Percentiles rank a stretch among this genome's conserved stretches.
Conservation (phyloP, 2,329 filamentous ascomycete genomes). For the Teratosphaeria epicoccoides region DNA sequence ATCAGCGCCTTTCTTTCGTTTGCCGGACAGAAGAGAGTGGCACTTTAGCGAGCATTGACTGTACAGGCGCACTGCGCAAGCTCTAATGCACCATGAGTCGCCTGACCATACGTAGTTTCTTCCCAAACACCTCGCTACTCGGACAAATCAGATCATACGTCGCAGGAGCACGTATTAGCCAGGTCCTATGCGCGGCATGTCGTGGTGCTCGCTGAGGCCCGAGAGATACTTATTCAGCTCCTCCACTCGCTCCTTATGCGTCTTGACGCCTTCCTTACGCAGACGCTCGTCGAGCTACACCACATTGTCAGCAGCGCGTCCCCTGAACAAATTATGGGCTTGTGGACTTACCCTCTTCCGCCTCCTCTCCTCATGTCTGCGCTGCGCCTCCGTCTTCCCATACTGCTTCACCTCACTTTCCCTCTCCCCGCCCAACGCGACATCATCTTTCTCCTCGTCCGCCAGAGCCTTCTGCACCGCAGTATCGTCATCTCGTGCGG, state of each 20-base stretch:
- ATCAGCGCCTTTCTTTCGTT: neutral
- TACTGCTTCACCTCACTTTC: constrained; percentile 12
- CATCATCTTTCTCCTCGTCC: constrained; percentile 22
- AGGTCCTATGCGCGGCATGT: constrained; percentile 62
- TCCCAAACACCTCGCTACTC: neutral
- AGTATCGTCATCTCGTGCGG: constrained; percentile 4
- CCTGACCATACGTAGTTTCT: neutral
- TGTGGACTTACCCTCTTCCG: constrained; percentile 60
- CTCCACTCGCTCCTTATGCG: constrained; percentile 92
- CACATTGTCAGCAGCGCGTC: constrained; percentile 2
- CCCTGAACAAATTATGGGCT: neutral
- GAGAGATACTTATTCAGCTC: constrained; percentile 91
- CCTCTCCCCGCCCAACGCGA: constrained; percentile 8
- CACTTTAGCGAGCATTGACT: too few species aligned
- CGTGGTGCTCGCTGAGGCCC: constrained; percentile 88
- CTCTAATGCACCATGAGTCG: neutral
- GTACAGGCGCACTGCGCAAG: neutral
- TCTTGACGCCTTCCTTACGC: constrained; percentile 79
- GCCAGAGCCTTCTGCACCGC: constrained; percentile 23
- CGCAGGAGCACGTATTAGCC: constrained; percentile 32
- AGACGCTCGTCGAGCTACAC: constrained; percentile 69
- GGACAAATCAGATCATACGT: neutral
- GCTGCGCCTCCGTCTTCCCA: constrained; percentile 75
- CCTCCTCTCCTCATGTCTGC: constrained; percentile 66
- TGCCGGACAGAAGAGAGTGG: neutral